Percentiles rank a stretch among this genome's conserved stretches.
These are phyloP conservation scores for Cicer yamashitae DNA, from an alignment of 306 rosid species.

Conservation along the genomic window DNA sequence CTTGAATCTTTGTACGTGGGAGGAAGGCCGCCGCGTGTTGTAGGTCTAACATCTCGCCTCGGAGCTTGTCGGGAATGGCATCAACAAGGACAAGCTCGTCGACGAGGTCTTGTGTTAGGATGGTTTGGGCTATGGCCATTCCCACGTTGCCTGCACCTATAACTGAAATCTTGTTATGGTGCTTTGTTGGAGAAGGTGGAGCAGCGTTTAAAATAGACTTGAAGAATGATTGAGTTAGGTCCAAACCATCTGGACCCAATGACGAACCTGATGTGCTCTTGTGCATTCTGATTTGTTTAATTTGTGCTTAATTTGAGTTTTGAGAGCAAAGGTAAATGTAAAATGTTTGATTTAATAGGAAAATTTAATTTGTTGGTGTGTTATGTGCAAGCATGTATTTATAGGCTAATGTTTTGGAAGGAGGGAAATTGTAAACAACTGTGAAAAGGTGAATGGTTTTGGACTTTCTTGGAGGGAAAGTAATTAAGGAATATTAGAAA, in stretches of 20 bases:
- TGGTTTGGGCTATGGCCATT: slow-evolving; percentile 98
- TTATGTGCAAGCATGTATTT: background rate
- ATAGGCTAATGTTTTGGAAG: background rate
- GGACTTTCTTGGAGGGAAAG: slow-evolving; percentile 3
- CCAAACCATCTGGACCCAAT: slow-evolving; percentile 79
- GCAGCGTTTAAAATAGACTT: slow-evolving; percentile 58
- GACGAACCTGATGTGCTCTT: slow-evolving; percentile 61
- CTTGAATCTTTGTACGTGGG: slow-evolving; percentile 81
- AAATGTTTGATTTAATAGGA: background rate
- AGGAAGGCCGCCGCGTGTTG: slow-evolving; percentile 96
- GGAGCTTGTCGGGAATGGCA: slow-evolving; percentile 72
- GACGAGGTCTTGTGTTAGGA: slow-evolving; percentile 77
- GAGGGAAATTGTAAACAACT: background rate
- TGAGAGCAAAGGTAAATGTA: background rate
- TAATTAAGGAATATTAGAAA: background rate
- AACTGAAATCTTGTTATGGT: slow-evolving; percentile 74
- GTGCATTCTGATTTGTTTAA: slow-evolving; percentile 52
- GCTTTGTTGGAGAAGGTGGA: slow-evolving; percentile 65
- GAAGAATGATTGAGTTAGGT: slow-evolving; percentile 74
- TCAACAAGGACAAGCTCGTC: slow-evolving; percentile 88
- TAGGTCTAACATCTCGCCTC: slow-evolving; percentile 94
- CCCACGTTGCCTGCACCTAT: slow-evolving; percentile 94
- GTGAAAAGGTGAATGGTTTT: slow-evolving; percentile 1
- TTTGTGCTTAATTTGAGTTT: background rate
- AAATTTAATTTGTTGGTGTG: background rate